Base-by-base conservation (phyloP, 768 basidiomycete genomes). In the Inosperma sp. region DNA sequence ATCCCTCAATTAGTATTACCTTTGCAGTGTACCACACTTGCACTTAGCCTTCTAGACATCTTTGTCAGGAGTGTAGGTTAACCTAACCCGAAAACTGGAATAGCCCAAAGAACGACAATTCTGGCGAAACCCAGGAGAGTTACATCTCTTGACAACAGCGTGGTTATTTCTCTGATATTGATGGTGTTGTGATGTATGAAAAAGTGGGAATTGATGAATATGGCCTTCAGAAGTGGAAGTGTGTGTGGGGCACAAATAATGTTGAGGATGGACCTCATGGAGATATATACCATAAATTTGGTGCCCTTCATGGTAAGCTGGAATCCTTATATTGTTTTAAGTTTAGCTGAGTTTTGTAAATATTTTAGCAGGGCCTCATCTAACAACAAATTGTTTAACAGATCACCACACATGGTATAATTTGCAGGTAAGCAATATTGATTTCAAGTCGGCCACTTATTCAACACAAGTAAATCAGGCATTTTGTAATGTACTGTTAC, bases 181-280 rank as follows among this genome's bases (percentile, higher is more conserved):
- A 33, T 21, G 34, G 45, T 37, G 47, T 62, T 19, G 3, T n/a
- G 13, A 14, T 62, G 46, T 64, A 62, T 51, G 56, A 61, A 30
- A 54, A 53, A 19, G 47, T 46, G 8, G 56, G 55, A 1, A 19
- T 60, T 7, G 58, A 61, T 43, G 39, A 56, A 13, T 43, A 61
- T 55, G 59, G 62, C n/a, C 54, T 62, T 5, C 52, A 57, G 23
- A 59, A 56, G 41, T 63, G 49, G 52, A 54, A 27, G 13, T 53
- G 61, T 51, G 3, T 53, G 0, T 53, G 56, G 4, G 60, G 61
- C 1, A 60, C 57, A 10, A 63, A 62, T 40, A 62, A 59, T 19
- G 54, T 59, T 25, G 59, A 62, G 46, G 61, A 59, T 25, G 61
- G 61, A 6, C 62, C 62, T 13, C 60, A 62, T 46, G 57, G 62